phyloP scores from a whole-genome alignment of 2,329 filamentous ascomycete genomes.

The Plectosphaerella sp. region DNA sequence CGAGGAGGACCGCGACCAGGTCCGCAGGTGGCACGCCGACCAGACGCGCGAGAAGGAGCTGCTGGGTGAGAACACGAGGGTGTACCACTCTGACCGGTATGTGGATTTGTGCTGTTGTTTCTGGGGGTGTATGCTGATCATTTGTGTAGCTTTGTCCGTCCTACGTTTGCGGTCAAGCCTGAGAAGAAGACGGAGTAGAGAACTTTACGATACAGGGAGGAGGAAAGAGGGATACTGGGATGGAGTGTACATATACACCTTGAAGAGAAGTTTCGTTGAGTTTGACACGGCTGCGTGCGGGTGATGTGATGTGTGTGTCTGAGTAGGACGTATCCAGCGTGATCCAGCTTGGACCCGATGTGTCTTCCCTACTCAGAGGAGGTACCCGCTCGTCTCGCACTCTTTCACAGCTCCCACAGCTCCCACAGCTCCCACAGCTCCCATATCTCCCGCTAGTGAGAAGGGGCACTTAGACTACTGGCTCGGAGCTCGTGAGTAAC shows the following conservation, averaged over 20 bases:
- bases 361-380: too few species aligned
- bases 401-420: too few species aligned
- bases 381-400: too few species aligned
- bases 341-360: too few species aligned
- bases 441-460: too few species aligned
- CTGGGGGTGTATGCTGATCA: background rate
- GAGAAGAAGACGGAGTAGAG: slow-evolving; percentile 52
- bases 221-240: background rate
- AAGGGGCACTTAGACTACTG: too few species aligned
- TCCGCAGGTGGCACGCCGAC: slow-evolving; percentile 80
- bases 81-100: slow-evolving; percentile 87
- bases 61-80: slow-evolving; percentile 74
- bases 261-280: background rate
- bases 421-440: too few species aligned
- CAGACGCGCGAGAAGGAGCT: slow-evolving; percentile 87
- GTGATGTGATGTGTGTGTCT: background rate
- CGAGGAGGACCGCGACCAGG: slow-evolving; percentile 93
- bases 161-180: slow-evolving; percentile 74
- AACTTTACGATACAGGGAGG: background rate
- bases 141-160: slow-evolving; percentile 66
- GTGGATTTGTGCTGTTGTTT: slow-evolving; percentile 21
- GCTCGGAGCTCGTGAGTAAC: too few species aligned
- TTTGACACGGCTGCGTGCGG: background rate
- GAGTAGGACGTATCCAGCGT: background rate
- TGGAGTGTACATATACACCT: too few species aligned